Conservation (phyloP, 208 protist species). For the Zelonia costaricensis region DNA sequence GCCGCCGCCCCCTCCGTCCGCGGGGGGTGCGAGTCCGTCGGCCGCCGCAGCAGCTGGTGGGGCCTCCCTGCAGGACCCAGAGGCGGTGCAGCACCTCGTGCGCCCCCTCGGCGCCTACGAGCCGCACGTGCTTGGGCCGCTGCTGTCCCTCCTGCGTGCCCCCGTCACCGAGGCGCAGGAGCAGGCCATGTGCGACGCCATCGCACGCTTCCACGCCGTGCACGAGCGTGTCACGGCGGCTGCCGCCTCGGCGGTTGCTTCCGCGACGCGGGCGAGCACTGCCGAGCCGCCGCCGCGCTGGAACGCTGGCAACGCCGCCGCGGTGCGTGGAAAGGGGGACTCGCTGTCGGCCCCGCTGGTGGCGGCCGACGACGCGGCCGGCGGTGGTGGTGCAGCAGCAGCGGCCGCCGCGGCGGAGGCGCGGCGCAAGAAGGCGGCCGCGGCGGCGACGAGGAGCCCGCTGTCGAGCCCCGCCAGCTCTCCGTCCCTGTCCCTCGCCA, state of each 20-base stretch:
- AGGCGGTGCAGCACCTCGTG: conserved; percentile 30
- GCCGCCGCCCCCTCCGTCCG: background rate
- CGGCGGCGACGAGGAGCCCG: background rate
- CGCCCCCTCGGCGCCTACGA: conserved; percentile 29
- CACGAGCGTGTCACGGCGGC: conserved; percentile 1
- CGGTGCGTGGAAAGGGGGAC: background rate
- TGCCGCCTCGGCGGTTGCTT: background rate
- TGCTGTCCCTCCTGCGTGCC: conserved; percentile 18
- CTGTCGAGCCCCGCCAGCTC: background rate
- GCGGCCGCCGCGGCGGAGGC: background rate
- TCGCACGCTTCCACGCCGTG: conserved; percentile 10
- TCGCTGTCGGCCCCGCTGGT: background rate
- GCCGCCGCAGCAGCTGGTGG: background rate
- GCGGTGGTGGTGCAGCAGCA: too few species aligned
- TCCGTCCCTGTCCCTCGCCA: background rate
- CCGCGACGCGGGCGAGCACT: background rate
- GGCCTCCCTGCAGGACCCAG: conserved; percentile 28
- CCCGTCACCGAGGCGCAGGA: conserved; percentile 2
- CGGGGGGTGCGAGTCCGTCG: background rate
- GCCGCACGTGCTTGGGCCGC: conserved; percentile 11
- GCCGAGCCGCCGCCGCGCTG: conserved; percentile 1
- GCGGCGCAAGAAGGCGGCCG: background rate
- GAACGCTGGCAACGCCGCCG: background rate
- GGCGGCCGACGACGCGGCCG: too few species aligned
- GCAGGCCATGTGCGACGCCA: conserved; percentile 7